phyloP scores from a whole-genome alignment of 1,284 basidiomycete species.

The Ganoderma sinense region DNA sequence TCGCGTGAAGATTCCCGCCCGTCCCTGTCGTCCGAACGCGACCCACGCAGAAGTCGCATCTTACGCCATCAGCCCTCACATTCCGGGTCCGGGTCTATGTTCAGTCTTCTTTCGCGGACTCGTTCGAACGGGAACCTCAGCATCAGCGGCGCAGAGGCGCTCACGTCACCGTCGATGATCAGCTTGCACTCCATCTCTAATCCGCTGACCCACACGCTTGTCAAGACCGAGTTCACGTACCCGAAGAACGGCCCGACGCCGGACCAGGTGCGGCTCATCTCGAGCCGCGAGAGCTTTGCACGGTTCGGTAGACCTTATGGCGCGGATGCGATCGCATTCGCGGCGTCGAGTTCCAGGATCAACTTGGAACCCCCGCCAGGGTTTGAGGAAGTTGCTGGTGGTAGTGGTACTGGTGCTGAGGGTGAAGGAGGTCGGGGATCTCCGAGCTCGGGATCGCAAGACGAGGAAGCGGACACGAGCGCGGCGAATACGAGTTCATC shows the following conservation, averaged over 20 bases:
- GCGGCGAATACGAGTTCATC: background rate
- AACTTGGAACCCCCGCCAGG: slow-evolving; percentile 47
- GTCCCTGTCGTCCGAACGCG: slow-evolving; percentile 31
- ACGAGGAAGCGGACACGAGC: slow-evolving; percentile 1
- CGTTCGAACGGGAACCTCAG: slow-evolving; percentile 38
- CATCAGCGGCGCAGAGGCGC: slow-evolving; percentile 22
- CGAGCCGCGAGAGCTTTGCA: slow-evolving; percentile 53
- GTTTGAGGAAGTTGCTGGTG: slow-evolving; percentile 39
- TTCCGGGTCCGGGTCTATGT: slow-evolving; percentile 46
- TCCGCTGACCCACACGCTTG: slow-evolving; percentile 57
- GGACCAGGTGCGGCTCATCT: slow-evolving; percentile 59
- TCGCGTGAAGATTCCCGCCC: slow-evolving; percentile 30
- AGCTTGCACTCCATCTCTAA: slow-evolving; percentile 56
- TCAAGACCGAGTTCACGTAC: slow-evolving; percentile 56
- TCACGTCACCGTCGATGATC: slow-evolving; percentile 52
- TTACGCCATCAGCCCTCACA: slow-evolving; percentile 37
- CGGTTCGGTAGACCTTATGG: slow-evolving; percentile 62
- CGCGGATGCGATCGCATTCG: slow-evolving; percentile 52
- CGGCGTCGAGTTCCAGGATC: slow-evolving; percentile 44
- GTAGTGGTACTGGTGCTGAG: slow-evolving; percentile 5
- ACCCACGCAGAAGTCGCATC: slow-evolving; percentile 27
- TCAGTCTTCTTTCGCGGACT: slow-evolving; percentile 39
- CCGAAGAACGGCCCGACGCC: slow-evolving; percentile 58
- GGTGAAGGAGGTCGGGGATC: background rate
- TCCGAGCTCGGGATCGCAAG: slow-evolving; percentile 8